Base-by-base conservation (phyloP, 169 alveolate genomes). In the Plasmodium ovale region DNA sequence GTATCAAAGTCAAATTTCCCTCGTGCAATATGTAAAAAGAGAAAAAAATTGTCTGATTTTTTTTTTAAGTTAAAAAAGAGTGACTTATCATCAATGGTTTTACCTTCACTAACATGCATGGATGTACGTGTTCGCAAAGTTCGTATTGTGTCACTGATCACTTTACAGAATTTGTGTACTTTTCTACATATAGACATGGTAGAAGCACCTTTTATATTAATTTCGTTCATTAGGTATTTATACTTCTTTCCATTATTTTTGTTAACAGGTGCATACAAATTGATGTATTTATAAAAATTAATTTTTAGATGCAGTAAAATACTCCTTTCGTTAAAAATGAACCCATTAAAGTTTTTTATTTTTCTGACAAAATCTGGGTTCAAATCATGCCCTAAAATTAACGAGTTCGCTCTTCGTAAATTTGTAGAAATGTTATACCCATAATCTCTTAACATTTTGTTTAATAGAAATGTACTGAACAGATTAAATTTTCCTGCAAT, bases 311-410 rank as follows among this genome's bases (percentile, higher is more conserved):
- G 88, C 6, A n/a, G 1, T 16, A 74, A 27, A 44, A 74, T 74
- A 2, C 58, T 37, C n/a, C 62, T 65, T 33, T 74, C 88, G 5
- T 47, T 56, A 74, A 74, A 74, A 16, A 74, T 64, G 2, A 14
- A 29, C 6, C 88, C 88, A 37, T 74, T 62, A 74, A 31, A 74
- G 14, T 62, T 74, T 42, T 25, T 21, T 0, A 74, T 49, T 74
- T 60, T 74, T 59, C 44, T 74, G 42, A 74, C 21, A 42, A 74
- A 2, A 19, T 74, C 88, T 35, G 31, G 37, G 42, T 35, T 60
- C 47, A 74, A 21, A 74, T 39, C 88, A 33, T 74, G 39, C 12
- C 88, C 88, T 60, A 74, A 39, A 16, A 74, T 19, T 74, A 74
- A 19, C 0, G 77, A 12, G 53, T 74, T 74, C 49, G 77, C 23